phyloP scores from a whole-genome alignment of 2,329 filamentous ascomycete species.

The Epichloe scottii region DNA sequence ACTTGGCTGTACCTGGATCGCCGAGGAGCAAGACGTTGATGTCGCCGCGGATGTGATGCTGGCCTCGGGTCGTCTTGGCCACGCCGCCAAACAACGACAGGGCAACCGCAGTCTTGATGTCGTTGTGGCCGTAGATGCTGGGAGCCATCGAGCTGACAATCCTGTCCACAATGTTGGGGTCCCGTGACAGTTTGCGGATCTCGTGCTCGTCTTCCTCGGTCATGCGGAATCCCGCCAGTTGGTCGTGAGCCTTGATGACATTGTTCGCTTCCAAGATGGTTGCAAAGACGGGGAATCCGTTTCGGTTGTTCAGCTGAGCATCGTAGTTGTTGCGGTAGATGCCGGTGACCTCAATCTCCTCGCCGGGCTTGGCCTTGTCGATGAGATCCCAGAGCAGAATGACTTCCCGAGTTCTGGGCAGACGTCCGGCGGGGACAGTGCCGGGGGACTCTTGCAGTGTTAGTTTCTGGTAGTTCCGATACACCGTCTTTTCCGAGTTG shows the following conservation, averaged over 20 bases:
- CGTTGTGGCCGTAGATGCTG: constrained; percentile 91
- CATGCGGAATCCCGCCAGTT: constrained; percentile 89
- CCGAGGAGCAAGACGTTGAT: constrained; percentile 96
- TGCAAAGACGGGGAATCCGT: constrained; percentile 95
- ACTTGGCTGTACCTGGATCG: constrained; percentile 96
- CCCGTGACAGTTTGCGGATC: constrained; percentile 77
- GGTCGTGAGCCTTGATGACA: constrained; percentile 91
- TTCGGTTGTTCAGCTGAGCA: constrained; percentile 94
- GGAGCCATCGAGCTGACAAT: constrained; percentile 88
- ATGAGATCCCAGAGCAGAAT: constrained; percentile 96
- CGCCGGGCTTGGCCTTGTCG: constrained; percentile 89
- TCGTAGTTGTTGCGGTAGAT: constrained; percentile 98
- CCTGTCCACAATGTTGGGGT: constrained; percentile 86
- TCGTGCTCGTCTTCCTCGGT: constrained; percentile 90
- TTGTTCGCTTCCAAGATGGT: constrained; percentile 97
- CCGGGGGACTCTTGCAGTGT: constrained; percentile 95
- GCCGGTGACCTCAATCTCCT: constrained; percentile 94
- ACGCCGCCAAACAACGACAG: constrained; percentile 92
- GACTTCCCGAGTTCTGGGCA: constrained; percentile 87
- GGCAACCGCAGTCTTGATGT: constrained; percentile 94
- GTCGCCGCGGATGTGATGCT: constrained; percentile 85
- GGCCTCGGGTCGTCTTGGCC: constrained; percentile 77
- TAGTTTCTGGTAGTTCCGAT: constrained; percentile 96
- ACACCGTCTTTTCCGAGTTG: constrained; percentile 95
- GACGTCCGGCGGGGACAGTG: constrained; percentile 87